These are phyloP conservation scores for Lenzites betulinus DNA, from an alignment of 768 basidiomycete genomes.

Conservation along the genomic window DNA sequence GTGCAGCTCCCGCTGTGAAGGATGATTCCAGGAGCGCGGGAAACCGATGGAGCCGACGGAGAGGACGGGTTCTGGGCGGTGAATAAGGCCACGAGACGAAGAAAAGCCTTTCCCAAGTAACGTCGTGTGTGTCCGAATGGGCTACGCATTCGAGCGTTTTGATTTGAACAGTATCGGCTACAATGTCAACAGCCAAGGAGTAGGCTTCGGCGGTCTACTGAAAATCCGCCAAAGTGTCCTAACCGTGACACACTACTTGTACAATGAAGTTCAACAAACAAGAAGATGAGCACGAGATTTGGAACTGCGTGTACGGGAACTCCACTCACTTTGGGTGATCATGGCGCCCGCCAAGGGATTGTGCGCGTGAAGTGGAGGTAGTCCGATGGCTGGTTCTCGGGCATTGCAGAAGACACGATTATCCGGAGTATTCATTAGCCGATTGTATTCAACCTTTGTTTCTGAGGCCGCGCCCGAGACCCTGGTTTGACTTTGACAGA, in stretches of 20 bases:
- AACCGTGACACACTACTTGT: too few relatives aligned
- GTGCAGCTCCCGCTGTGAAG: neutral
- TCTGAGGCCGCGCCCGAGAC: neutral
- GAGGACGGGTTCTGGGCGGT: neutral
- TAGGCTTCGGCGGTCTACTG: too few relatives aligned
- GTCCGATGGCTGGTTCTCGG: neutral
- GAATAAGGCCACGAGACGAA: neutral
- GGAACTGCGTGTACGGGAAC: neutral
- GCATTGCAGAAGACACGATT: neutral
- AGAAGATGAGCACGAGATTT: too few relatives aligned
- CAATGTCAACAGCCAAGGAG: too few relatives aligned
- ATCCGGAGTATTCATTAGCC: neutral
- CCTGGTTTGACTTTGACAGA: neutral
- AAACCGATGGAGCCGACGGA: neutral
- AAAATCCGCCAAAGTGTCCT: too few relatives aligned
- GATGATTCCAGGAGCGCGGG: constrained; percentile 8
- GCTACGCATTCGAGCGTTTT: too few relatives aligned
- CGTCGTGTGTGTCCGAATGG: neutral
- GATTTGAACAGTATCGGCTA: too few relatives aligned
- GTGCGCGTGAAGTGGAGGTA: neutral
- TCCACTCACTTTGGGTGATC: neutral
- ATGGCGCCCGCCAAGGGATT: neutral
- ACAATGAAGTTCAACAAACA: too few relatives aligned
- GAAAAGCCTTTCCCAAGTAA: neutral
- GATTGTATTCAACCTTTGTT: neutral